Percentiles rank a stretch among this genome's conserved stretches.
Evolutionary conservation across 2,329 filamentous ascomycete species (phyloP).

Genomic region (Diaporthe destruens): DNA sequence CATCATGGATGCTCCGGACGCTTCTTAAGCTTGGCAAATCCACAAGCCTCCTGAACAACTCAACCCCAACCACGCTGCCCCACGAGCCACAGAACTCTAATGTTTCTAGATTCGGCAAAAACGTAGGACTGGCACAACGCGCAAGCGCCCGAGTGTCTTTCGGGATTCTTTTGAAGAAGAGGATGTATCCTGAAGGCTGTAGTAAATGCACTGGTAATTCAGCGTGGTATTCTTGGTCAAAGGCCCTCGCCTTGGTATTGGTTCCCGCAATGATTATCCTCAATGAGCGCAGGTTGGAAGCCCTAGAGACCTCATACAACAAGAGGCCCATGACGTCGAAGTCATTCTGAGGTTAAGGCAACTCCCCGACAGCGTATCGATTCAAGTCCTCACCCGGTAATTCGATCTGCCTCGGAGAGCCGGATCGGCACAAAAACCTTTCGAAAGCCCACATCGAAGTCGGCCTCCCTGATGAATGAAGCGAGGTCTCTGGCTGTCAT

Average conservation of each 20-base stretch:
- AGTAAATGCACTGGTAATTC: too few relatives aligned
- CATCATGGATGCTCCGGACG: rapidly evolving
- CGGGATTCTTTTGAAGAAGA: background rate
- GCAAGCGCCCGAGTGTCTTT: background rate
- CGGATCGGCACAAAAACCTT: background rate
- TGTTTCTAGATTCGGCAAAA: background rate
- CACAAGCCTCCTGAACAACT: background rate
- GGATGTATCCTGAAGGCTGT: background rate
- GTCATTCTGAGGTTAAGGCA: too few relatives aligned
- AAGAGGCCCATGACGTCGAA: background rate
- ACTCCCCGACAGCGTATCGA: too few relatives aligned
- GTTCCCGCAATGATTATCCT: background rate
- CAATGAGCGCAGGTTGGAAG: background rate
- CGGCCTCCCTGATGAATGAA: background rate
- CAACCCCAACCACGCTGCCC: background rate
- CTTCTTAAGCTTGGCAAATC: background rate
- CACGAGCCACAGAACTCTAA: background rate
- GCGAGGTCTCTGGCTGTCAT: background rate
- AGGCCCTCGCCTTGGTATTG: too few relatives aligned
- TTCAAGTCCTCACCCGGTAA: background rate
- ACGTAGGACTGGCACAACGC: background rate
- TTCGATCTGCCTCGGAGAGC: background rate
- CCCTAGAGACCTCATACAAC: background rate
- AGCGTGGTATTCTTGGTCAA: background rate
- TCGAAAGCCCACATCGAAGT: background rate